A percentile compares a stretch with the other conserved stretches of the same genome.
phyloP scores from a whole-genome alignment of 306 rosid genomes.

The Vigna mungo region DNA sequence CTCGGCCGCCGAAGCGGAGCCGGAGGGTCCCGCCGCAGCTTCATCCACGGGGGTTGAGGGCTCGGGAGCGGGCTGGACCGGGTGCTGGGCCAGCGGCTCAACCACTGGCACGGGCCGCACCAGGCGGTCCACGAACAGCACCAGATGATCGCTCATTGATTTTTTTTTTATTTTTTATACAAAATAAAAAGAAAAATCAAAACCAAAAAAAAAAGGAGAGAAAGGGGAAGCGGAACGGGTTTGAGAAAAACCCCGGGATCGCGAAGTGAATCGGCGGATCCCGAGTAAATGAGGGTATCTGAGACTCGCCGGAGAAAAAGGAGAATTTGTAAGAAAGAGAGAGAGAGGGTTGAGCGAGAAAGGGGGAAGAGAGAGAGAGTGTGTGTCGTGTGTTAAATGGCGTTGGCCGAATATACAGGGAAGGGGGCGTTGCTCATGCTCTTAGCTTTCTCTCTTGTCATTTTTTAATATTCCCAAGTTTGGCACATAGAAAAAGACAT shows the following conservation, averaged over 20 bases:
- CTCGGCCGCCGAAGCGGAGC: slow-evolving; percentile 32
- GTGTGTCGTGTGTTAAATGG: not conserved
- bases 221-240: not conserved
- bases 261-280: slow-evolving; percentile 47
- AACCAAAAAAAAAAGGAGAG: not conserved
- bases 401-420: not conserved
- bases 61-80: slow-evolving; percentile 52
- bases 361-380: slow-evolving; percentile 7
- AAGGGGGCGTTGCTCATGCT: not conserved
- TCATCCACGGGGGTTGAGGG: slow-evolving; percentile 18
- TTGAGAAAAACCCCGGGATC: slow-evolving; percentile 47
- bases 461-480: too few relatives aligned
- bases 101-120: slow-evolving; percentile 48
- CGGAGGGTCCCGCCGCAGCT: slow-evolving; percentile 47
- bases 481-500: not conserved
- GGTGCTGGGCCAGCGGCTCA: slow-evolving; percentile 53
- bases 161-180: not conserved
- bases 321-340: slow-evolving; percentile 30
- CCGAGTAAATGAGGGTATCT: slow-evolving; percentile 46
- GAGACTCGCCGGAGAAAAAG: slow-evolving; percentile 44
- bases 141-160: slow-evolving; percentile 84
- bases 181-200: not conserved
- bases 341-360: slow-evolving; percentile 26
- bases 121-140: slow-evolving; percentile 71
- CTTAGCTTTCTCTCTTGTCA: too few relatives aligned